Base-by-base conservation (phyloP, 179 eudicot species). In the Silene coronaria region DNA sequence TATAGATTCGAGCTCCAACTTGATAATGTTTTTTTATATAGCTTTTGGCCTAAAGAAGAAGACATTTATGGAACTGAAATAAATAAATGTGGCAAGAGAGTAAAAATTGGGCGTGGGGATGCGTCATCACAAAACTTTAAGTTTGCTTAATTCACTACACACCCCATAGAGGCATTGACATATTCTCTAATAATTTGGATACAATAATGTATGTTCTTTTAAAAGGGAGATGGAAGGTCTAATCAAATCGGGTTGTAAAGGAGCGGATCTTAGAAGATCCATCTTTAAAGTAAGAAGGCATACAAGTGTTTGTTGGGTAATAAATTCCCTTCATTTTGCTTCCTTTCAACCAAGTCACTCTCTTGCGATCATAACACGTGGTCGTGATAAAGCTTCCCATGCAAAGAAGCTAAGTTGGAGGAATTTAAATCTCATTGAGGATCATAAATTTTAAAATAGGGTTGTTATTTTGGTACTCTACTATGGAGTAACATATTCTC, bases 181-280 rank as follows among this genome's bases (percentile, higher is more conserved):
- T 32, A 7, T 67, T 45, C 48, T 38, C n/a, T 68, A 3, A 4
- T 32, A 68, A 19, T 68, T 68, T 38, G 30, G 11, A 16, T 16
- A 19, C 7, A 21, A 11, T 19, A 68, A 23, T 70, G 12, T 60
- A 60, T 7, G 26, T 24, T 34, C 11, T 23, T 42, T 62, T 17
- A 8, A 74, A 55, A 46, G 69, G 8, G 66, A 53, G 28, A 6
- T 22, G 28, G 17, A 58, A 45, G 5, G 79, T 77, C 82, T 71
- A 82, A 80, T 85, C 80, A 80, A 67, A 77, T 57, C 67, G 76
- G 76, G 84, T 77, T 80, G 85, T 77, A 85, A 82, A 82, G 85
- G 72, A 48, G 22, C 62, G 67, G 62, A 30, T 48, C 62, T 42
- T 45, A 27, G 46, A 81, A 74, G 71, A 59, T 69, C 70, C 74